These are phyloP conservation scores for Globisporangium cystogenes DNA, from an alignment of 352 stramenopile genomes.

Conservation along the genomic window DNA sequence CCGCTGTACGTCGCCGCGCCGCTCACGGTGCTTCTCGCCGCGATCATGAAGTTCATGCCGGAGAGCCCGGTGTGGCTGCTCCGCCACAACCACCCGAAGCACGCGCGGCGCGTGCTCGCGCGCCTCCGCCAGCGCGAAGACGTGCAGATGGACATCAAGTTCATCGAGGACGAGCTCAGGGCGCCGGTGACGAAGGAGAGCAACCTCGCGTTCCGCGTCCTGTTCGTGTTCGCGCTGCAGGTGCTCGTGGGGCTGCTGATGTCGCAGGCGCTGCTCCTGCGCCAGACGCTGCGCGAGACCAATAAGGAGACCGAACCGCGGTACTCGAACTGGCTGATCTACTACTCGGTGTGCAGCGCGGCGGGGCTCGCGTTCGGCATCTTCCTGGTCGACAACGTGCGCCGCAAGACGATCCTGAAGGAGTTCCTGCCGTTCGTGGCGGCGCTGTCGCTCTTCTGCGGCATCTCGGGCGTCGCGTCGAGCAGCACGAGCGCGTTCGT, in stretches of 20 bases:
- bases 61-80: conserved; percentile 79
- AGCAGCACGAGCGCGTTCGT: conserved; percentile 30
- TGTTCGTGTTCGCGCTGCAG: conserved; percentile 56
- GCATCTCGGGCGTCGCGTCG: conserved; percentile 36
- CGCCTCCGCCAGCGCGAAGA: conserved; percentile 64
- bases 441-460: conserved; percentile 53
- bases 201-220: conserved; percentile 60
- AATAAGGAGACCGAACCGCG: conserved; percentile 10
- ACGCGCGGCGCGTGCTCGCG: conserved; percentile 43
- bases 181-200: conserved; percentile 31
- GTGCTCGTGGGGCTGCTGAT: conserved; percentile 59
- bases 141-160: conserved; percentile 51
- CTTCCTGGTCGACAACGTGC: conserved; percentile 79
- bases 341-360: conserved; percentile 39
- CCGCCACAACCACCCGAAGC: conserved; percentile 45
- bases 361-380: conserved; percentile 63
- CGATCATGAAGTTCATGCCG: conserved; percentile 58
- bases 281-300: conserved; percentile 31
- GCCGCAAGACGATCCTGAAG: conserved; percentile 88
- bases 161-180: conserved; percentile 50
- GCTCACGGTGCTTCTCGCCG: conserved; percentile 52
- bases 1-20: conserved; percentile 56
- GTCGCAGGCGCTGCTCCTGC: conserved; percentile 57
- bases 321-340: conserved; percentile 52
- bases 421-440: conserved; percentile 77